phyloP scores from a whole-genome alignment of 805 yeast genomes.

The Tetrapisispora iriomotensis region DNA sequence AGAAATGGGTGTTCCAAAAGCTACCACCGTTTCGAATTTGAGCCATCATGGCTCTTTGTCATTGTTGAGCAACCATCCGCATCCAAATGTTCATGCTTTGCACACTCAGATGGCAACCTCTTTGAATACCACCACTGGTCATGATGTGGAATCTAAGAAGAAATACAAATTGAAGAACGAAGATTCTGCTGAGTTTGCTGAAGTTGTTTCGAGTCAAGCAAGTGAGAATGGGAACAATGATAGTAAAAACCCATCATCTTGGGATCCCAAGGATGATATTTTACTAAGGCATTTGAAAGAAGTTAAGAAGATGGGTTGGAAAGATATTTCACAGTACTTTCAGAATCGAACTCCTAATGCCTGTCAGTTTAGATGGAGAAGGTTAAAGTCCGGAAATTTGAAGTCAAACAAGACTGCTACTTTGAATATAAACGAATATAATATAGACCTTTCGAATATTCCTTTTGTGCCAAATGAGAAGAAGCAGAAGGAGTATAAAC shows the following conservation, averaged over 20 bases:
- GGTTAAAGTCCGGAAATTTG: constrained; percentile 41
- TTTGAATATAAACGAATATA: constrained; percentile 2
- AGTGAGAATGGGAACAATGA: not conserved
- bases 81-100: constrained; percentile 15
- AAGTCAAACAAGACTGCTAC: constrained; percentile 27
- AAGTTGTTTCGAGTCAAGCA: no score
- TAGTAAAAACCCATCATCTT: constrained; percentile 44
- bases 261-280: constrained; percentile 74
- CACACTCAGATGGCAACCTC: not conserved
- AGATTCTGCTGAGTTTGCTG: no score
- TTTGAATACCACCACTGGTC: not conserved
- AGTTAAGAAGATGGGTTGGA: constrained; percentile 78
- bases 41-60: constrained; percentile 7
- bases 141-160: not conserved
- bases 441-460: not conserved
- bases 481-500: not conserved
- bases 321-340: constrained; percentile 73
- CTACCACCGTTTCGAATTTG: constrained; percentile 10
- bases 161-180: not conserved
- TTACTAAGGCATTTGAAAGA: constrained; percentile 69
- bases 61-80: constrained; percentile 15
- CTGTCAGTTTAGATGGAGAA: constrained; percentile 83
- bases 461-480: not conserved
- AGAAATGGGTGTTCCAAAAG: constrained; percentile 10
- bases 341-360: constrained; percentile 79